Evolutionary conservation across 2,329 filamentous ascomycete species (phyloP).

Genomic region (Pezicula carpinea): DNA sequence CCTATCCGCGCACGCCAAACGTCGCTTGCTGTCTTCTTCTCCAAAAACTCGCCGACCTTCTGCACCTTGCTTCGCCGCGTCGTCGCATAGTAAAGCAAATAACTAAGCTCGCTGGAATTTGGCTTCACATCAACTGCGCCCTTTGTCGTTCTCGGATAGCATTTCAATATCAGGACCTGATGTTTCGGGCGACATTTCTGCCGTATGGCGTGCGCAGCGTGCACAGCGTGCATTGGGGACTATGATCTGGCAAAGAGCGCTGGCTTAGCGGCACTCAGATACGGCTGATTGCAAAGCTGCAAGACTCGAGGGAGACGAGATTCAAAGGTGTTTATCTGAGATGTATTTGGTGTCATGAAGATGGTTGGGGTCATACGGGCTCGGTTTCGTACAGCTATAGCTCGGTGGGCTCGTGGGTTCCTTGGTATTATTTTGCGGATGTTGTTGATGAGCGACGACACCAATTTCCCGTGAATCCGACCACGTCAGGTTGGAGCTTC

Average conservation of each 20-base stretch:
- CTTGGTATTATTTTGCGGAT: not conserved
- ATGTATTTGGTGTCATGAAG: not conserved
- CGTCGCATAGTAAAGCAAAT: conserved; percentile 93
- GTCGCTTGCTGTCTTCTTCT: conserved; percentile 89
- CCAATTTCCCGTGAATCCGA: not conserved
- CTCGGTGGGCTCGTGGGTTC: no score
- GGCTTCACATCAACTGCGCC: conserved; percentile 89
- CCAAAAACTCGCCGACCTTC: conserved; percentile 91
- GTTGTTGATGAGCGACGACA: not conserved
- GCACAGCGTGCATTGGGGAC: conserved; percentile 52
- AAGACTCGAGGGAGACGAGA: not conserved
- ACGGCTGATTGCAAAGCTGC: not conserved
- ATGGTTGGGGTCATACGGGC: not conserved
- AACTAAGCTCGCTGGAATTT: conserved; percentile 94
- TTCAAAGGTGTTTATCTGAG: not conserved
- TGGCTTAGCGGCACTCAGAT: not conserved
- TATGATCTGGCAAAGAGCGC: conserved; percentile 3
- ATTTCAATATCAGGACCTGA: conserved; percentile 92
- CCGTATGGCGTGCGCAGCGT: conserved; percentile 46
- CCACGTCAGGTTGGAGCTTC: no score
- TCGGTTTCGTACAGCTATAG: not conserved
- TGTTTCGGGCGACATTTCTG: conserved; percentile 84
- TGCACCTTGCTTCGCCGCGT: conserved; percentile 92
- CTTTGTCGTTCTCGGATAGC: conserved; percentile 90
- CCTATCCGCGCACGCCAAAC: conserved; percentile 85